These are phyloP conservation scores for Parmales sp. DNA, from an alignment of 108 stramenopile species.

Conservation along the genomic window DNA sequence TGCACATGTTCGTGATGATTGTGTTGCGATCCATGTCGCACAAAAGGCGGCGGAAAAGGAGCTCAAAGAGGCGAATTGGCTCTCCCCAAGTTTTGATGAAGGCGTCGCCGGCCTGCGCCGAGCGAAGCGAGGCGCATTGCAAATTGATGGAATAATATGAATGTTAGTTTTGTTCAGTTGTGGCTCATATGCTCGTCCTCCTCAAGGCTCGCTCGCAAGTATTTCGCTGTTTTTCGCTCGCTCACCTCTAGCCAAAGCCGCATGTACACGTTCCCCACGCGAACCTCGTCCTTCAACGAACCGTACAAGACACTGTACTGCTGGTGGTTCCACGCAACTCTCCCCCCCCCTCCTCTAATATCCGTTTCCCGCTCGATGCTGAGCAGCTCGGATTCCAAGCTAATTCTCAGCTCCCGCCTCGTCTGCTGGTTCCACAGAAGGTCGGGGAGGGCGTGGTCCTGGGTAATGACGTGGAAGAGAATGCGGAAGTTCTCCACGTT, in stretches of 20 bases:
- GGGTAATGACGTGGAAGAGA: slow-evolving; percentile 55
- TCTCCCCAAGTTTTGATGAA: slow-evolving; percentile 61
- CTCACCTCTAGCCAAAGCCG: slow-evolving; percentile 57
- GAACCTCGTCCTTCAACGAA: slow-evolving; percentile 48
- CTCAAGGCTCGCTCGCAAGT: no score
- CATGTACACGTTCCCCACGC: slow-evolving; percentile 65
- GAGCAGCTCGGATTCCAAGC: slow-evolving; percentile 55
- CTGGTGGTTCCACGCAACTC: slow-evolving; percentile 70
- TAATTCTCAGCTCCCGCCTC: slow-evolving; percentile 55
- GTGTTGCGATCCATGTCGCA: slow-evolving; percentile 56
- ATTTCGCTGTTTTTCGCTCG: no score
- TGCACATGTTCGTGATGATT: slow-evolving; percentile 54
- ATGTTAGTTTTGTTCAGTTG: no score
- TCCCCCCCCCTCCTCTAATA: slow-evolving; percentile 34
- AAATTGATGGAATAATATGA: no score
- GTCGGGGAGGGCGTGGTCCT: slow-evolving; percentile 63
- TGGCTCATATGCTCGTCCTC: no score
- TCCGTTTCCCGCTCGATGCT: slow-evolving; percentile 45
- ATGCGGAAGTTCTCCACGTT: slow-evolving; percentile 35
- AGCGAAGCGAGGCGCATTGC: no score
- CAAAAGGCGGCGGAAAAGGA: slow-evolving; percentile 57
- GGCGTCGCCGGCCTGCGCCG: slow-evolving; percentile 57
- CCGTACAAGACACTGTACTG: slow-evolving; percentile 65
- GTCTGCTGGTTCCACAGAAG: slow-evolving; percentile 73
- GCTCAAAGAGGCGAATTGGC: slow-evolving; percentile 54